Percentiles rank a stretch among this genome's conserved stretches.
phyloP scores from a whole-genome alignment of 306 rosid species.

The Castanopsis chinensis region DNA sequence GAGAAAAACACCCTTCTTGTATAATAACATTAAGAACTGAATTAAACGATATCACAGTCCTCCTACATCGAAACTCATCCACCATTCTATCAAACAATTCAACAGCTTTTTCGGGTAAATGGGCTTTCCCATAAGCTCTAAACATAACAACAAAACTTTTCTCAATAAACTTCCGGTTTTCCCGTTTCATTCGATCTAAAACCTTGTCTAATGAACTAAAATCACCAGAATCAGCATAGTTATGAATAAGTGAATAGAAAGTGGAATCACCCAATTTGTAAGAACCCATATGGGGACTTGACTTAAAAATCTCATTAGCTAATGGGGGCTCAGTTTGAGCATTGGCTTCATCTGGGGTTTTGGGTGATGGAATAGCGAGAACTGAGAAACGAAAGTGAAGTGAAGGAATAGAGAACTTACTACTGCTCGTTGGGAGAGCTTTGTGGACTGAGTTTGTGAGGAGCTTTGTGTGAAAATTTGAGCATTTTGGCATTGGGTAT shows the following conservation, averaged over 20 bases:
- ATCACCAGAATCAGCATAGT: conserved; percentile 53
- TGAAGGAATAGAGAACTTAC: conserved; percentile 24
- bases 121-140: conserved; percentile 85
- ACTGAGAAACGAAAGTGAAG: conserved; percentile 25
- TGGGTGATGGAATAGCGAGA: conserved; percentile 18
- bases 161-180: conserved; percentile 60
- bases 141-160: conserved; percentile 60
- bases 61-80: conserved; percentile 68
- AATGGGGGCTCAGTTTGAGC: conserved; percentile 38
- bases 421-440: too few species aligned
- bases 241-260: conserved; percentile 67
- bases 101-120: conserved; percentile 67
- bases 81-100: conserved; percentile 75
- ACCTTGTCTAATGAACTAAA: conserved; percentile 57
- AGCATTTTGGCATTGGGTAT: too few species aligned
- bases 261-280: conserved; percentile 76
- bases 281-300: conserved; percentile 58
- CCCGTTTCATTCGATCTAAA: conserved; percentile 62
- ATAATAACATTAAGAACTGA: conserved; percentile 87
- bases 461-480: too few species aligned
- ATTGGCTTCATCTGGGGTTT: conserved; percentile 5
- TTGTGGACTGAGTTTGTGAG: too few species aligned
- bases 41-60: conserved; percentile 75
- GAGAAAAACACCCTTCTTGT: conserved; percentile 49
- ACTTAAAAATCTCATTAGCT: conserved; percentile 54